These are phyloP conservation scores for Ascochyta viciae-villosae DNA, from an alignment of 2,329 filamentous ascomycete genomes.

Conservation along the genomic window DNA sequence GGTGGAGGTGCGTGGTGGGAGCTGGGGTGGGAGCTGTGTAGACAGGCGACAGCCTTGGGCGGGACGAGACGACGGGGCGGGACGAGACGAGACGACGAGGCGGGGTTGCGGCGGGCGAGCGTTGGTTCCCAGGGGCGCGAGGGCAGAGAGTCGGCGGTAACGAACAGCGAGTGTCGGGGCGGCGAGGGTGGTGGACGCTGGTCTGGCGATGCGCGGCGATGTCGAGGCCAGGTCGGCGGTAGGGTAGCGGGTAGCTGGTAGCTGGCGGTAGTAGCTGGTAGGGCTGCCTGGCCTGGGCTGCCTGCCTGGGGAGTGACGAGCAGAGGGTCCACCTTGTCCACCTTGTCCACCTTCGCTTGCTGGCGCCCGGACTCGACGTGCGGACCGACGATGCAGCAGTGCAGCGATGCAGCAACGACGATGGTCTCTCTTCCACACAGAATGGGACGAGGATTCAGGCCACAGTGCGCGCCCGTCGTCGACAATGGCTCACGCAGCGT, in stretches of 20 bases:
- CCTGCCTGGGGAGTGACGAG: not conserved
- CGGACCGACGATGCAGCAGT: no score
- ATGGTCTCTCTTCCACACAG: no score
- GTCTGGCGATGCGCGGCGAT: constrained; percentile 1
- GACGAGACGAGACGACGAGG: constrained; percentile 20
- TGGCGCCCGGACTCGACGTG: not conserved
- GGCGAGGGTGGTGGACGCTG: not conserved
- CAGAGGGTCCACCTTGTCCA: not conserved
- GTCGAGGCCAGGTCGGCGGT: not conserved
- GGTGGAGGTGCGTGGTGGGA: no score
- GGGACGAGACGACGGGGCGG: constrained; percentile 29
- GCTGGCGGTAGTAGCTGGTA: constrained; percentile 1
- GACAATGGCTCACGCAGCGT: constrained; percentile 9
- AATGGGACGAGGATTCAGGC: no score
- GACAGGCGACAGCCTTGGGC: constrained; percentile 4
- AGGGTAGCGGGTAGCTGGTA: not conserved
- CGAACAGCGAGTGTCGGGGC: constrained; percentile 2
- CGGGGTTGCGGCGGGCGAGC: constrained; percentile 27
- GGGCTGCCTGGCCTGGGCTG: no score
- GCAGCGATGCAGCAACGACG: no score
- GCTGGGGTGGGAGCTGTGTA: constrained; percentile 10
- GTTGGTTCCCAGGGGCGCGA: not conserved
- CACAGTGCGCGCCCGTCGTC: constrained; percentile 1
- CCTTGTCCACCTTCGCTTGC: not conserved
- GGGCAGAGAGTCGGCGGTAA: not conserved